Evolutionary conservation across 176 grass and related monocot genomes (phyloP).

Genomic region (Paspalum vaginatum): DNA sequence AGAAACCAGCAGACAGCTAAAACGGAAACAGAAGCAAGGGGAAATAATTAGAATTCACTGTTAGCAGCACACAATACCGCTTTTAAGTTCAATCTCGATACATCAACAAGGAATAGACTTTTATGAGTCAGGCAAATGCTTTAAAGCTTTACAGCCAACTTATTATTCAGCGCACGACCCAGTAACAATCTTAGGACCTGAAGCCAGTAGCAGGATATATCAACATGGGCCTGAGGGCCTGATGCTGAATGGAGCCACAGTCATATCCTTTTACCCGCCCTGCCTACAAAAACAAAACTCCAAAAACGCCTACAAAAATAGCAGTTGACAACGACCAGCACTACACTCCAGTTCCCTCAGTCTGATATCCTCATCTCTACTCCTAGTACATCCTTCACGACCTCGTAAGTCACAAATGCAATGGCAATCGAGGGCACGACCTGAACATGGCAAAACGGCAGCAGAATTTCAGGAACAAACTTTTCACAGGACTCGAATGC

Average conservation of each 20-base stretch:
- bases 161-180: constrained; percentile 57
- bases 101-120: constrained; percentile 54
- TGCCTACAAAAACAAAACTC: constrained; percentile 65
- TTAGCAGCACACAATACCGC: constrained; percentile 47
- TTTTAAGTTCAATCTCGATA: constrained; percentile 59
- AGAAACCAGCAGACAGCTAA: not conserved
- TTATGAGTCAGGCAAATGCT: constrained; percentile 55
- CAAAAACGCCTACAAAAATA: constrained; percentile 65
- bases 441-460: constrained; percentile 39
- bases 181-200: constrained; percentile 61
- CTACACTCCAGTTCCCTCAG: constrained; percentile 54
- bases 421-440: constrained; percentile 96
- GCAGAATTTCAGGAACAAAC: not conserved
- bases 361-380: constrained; percentile 99
- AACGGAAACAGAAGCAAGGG: too few relatives aligned
- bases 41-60: constrained; percentile 41
- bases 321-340: constrained; percentile 42
- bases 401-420: constrained; percentile 96
- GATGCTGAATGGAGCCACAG: constrained; percentile 59
- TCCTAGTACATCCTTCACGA: constrained; percentile 94
- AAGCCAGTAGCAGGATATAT: constrained; percentile 64
- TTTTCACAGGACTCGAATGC: not conserved
- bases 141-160: constrained; percentile 66
- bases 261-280: constrained; percentile 57
- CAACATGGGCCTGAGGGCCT: constrained; percentile 66